These are phyloP conservation scores for Ochetophila trinervis DNA, from an alignment of 306 rosid genomes.

Conservation along the genomic window DNA sequence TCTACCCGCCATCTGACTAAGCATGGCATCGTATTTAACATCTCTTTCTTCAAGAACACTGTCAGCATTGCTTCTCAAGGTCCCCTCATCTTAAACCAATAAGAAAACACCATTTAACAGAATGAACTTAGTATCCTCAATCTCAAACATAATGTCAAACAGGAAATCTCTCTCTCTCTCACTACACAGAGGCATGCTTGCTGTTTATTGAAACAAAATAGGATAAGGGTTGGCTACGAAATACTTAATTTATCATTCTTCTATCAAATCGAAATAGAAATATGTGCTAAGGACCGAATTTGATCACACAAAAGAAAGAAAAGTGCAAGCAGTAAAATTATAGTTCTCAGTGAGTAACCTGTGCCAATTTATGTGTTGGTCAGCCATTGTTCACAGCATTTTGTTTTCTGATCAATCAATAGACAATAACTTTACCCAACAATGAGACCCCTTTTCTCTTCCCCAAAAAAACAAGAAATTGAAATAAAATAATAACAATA, in stretches of 20 bases:
- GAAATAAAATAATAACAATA: neutral
- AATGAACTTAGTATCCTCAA: slow-evolving; percentile 10
- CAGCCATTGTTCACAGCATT: neutral
- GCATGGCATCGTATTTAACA: slow-evolving; percentile 79
- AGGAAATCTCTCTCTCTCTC: neutral
- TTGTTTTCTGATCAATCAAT: neutral
- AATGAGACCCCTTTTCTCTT: neutral
- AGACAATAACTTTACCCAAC: neutral
- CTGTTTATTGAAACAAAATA: neutral
- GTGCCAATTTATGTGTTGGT: too few species aligned
- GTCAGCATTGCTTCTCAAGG: slow-evolving; percentile 38
- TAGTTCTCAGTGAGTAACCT: neutral
- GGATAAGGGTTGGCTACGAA: neutral
- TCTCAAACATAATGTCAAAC: neutral
- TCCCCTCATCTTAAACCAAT: slow-evolving; percentile 44
- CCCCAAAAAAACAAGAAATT: neutral
- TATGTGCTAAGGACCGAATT: too few species aligned
- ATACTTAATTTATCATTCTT: too few species aligned
- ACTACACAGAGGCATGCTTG: neutral
- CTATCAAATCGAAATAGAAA: too few species aligned
- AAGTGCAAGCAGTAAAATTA: neutral
- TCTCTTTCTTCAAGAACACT: slow-evolving; percentile 74
- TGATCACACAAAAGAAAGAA: too few species aligned
- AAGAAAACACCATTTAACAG: slow-evolving; percentile 22
- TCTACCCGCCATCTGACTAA: slow-evolving; percentile 82